Percentiles rank a stretch among this genome's conserved stretches.
These are phyloP conservation scores for Phialophora chinensis DNA, from an alignment of 2,329 filamentous ascomycete species.

Conservation along the genomic window DNA sequence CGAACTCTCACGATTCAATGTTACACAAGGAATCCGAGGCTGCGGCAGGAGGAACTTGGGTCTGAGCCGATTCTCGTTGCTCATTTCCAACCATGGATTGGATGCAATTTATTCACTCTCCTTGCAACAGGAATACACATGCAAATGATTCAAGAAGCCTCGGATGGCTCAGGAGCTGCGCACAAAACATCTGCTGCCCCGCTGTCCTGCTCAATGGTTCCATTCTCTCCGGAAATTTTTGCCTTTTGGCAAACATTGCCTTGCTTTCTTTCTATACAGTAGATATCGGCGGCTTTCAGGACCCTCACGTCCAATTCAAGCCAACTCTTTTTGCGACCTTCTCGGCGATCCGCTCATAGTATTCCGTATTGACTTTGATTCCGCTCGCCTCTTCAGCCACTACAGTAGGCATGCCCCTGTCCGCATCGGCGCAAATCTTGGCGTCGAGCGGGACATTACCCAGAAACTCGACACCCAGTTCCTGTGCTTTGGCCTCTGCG, in stretches of 20 bases:
- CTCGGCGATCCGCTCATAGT: constrained; percentile 74
- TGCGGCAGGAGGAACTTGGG: background rate
- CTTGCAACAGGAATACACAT: background rate
- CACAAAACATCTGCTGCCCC: background rate
- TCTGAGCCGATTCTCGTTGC: background rate
- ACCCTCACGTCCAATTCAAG: constrained; percentile 44
- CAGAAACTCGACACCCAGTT: constrained; percentile 77
- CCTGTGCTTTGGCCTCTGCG: constrained; percentile 71
- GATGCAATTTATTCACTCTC: no score
- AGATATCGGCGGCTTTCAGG: background rate
- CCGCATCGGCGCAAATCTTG: constrained; percentile 83
- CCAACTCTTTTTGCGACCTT: constrained; percentile 54
- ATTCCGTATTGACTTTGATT: constrained; percentile 68
- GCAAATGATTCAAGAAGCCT: background rate
- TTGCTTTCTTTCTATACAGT: background rate
- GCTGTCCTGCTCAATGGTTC: no score
- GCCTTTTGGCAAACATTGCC: background rate
- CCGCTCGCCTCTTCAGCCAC: constrained; percentile 72
- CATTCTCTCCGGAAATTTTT: background rate
- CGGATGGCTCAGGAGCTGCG: background rate
- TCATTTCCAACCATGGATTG: background rate
- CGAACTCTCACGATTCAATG: background rate
- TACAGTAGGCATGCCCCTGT: constrained; percentile 85
- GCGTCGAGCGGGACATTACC: constrained; percentile 89
- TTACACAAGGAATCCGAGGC: background rate